Evolutionary conservation across 139 green algal species (phyloP).

Genomic region (Tetratostichococcus sp.): DNA sequence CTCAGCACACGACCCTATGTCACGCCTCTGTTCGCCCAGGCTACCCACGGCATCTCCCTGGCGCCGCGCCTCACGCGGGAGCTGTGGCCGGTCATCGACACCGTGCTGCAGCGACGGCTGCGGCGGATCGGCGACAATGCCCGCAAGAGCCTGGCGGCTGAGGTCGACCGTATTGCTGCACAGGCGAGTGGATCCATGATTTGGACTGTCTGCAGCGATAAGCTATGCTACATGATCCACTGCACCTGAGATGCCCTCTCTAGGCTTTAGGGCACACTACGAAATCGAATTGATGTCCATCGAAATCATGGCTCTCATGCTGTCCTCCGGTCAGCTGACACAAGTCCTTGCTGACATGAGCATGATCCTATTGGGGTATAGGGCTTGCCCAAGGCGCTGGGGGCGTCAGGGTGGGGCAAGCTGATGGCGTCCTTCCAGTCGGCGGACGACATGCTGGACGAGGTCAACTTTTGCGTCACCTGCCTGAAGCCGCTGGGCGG

Average conservation of each 20-base stretch:
- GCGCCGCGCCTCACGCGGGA: conserved; percentile 14
- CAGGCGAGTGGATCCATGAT: no score
- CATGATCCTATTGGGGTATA: no score
- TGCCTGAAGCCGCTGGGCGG: conserved; percentile 6
- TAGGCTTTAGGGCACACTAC: no score
- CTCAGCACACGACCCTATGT: no score
- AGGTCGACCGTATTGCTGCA: conserved; percentile 8
- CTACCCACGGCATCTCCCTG: conserved; percentile 16
- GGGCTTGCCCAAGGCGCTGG: neutral
- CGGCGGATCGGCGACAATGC: conserved; percentile 11
- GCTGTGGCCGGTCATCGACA: conserved; percentile 14
- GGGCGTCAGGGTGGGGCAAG: neutral
- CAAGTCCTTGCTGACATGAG: no score
- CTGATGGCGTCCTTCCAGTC: conserved; percentile 9
- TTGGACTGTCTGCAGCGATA: no score
- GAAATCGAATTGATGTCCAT: no score
- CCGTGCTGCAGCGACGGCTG: conserved; percentile 21
- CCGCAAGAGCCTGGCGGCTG: conserved; percentile 1
- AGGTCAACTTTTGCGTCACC: conserved; percentile 6
- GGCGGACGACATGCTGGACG: conserved; percentile 13
- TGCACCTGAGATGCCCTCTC: no score
- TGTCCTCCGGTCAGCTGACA: no score
- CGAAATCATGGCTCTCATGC: no score
- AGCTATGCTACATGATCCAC: no score
- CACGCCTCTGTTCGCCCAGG: neutral